Conservation (phyloP, 768 basidiomycete species). For the Leccinellum rugosiceps region DNA sequence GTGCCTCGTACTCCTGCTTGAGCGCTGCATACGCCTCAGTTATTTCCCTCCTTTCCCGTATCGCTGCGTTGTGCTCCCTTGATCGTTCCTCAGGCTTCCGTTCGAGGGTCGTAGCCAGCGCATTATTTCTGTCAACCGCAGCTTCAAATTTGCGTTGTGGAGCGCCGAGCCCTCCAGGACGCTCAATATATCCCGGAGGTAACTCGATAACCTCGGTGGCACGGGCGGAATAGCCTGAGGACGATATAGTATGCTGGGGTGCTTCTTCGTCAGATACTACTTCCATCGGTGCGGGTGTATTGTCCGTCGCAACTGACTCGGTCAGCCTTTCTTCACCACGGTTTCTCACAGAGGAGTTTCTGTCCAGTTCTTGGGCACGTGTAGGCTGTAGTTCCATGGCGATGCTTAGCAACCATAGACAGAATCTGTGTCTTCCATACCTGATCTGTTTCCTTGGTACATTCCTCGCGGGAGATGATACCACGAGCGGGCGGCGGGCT, state of each 20-base stretch:
- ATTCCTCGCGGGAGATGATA: not conserved
- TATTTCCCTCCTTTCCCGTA: constrained; percentile 6
- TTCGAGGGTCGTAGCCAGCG: not conserved
- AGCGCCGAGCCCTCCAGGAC: not conserved
- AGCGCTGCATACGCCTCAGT: not conserved
- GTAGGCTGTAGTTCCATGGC: not conserved
- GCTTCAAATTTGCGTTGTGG: not conserved
- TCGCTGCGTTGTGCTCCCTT: not conserved
- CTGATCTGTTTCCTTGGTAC: not conserved
- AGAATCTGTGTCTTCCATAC: not conserved
- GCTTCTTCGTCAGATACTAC: not conserved
- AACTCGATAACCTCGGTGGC: too few species aligned
- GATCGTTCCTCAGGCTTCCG: not conserved
- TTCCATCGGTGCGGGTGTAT: not conserved
- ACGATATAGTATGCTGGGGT: too few species aligned
- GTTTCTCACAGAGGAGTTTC: not conserved
- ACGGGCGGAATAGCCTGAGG: too few species aligned
- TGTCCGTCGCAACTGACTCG: not conserved
- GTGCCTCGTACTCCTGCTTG: constrained; percentile 6
- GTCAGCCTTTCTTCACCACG: not conserved
- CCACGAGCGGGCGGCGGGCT: not conserved
- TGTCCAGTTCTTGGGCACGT: not conserved
- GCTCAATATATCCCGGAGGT: too few species aligned
- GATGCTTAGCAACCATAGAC: not conserved
- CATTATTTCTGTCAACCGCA: not conserved